Conservation (phyloP, 1,284 basidiomycete species). For the Trichosporon faecale region DNA sequence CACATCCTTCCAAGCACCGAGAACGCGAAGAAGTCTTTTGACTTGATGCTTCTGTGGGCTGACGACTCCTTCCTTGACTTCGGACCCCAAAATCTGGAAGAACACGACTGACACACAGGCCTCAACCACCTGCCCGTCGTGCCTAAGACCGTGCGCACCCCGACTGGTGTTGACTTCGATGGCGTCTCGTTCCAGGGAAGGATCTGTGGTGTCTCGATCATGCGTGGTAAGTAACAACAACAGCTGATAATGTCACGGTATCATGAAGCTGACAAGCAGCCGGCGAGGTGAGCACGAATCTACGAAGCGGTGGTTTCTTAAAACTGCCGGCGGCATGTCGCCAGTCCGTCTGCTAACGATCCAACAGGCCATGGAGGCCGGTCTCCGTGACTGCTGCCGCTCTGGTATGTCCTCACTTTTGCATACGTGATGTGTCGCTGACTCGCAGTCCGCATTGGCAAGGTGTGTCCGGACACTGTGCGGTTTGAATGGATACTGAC, state of each 20-base stretch:
- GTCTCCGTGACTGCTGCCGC: constrained; percentile 84
- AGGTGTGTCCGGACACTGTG: constrained; percentile 34
- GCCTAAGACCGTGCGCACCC: constrained; percentile 63
- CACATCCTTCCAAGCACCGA: neutral
- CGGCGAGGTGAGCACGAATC: constrained; percentile 32
- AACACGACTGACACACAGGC: constrained; percentile 56
- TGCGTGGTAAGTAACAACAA: constrained; percentile 56
- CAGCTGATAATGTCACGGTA: neutral
- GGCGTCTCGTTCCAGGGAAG: constrained; percentile 90
- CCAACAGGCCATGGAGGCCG: constrained; percentile 85
- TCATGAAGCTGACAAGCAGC: constrained; percentile 25
- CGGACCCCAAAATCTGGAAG: neutral
- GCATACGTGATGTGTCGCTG: constrained; percentile 22
- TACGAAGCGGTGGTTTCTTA: neutral
- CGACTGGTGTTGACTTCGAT: constrained; percentile 72
- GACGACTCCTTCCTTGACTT: neutral
- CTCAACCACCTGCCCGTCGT: constrained; percentile 92
- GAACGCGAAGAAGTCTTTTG: neutral
- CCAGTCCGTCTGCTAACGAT: constrained; percentile 7
- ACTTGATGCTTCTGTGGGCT: neutral
- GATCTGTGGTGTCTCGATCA: constrained; percentile 90
- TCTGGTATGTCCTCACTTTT: constrained; percentile 39
- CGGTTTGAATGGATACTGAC: constrained; percentile 24
- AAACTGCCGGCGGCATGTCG: neutral
- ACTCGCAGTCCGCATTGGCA: constrained; percentile 49